These are phyloP conservation scores for Dipteronia dyeriana DNA, from an alignment of 345 rosid genomes.

Conservation along the genomic window DNA sequence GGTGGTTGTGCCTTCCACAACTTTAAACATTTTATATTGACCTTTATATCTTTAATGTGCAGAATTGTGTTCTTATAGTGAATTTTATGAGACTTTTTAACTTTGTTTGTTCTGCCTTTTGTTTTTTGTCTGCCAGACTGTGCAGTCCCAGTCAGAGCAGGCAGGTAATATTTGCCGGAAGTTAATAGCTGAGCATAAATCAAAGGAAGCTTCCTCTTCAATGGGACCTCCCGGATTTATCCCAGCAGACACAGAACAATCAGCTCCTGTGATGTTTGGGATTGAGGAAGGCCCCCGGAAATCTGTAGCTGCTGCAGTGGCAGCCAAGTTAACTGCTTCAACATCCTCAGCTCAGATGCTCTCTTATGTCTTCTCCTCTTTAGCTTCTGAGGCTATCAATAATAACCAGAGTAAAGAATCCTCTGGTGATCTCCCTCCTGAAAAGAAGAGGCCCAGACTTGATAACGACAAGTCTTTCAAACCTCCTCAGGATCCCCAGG, in stretches of 20 bases:
- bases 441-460: slow-evolving; percentile 66
- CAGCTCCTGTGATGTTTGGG: slow-evolving; percentile 41
- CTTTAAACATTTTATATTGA: not conserved
- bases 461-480: slow-evolving; percentile 56
- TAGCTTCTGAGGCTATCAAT: slow-evolving; percentile 83
- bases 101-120: not conserved
- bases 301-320: slow-evolving; percentile 58
- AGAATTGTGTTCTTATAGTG: not conserved
- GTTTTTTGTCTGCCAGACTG: slow-evolving; percentile 29
- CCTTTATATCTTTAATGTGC: not conserved
- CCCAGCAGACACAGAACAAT: slow-evolving; percentile 35
- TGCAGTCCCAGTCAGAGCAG: slow-evolving; percentile 35
- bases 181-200: slow-evolving; percentile 27
- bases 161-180: slow-evolving; percentile 29
- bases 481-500: slow-evolving; percentile 44
- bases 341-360: slow-evolving; percentile 94
- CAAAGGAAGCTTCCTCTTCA: slow-evolving; percentile 33
- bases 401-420: slow-evolving; percentile 52
- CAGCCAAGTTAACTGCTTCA: slow-evolving; percentile 87
- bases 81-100: not conserved
- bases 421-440: slow-evolving; percentile 50
- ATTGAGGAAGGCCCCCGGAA: slow-evolving; percentile 41
- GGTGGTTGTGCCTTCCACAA: not conserved
- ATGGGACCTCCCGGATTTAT: slow-evolving; percentile 30
- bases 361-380: slow-evolving; percentile 86